Conservation (phyloP, 352 stramenopile genomes). For the Peronosclerospora sorghi region DNA sequence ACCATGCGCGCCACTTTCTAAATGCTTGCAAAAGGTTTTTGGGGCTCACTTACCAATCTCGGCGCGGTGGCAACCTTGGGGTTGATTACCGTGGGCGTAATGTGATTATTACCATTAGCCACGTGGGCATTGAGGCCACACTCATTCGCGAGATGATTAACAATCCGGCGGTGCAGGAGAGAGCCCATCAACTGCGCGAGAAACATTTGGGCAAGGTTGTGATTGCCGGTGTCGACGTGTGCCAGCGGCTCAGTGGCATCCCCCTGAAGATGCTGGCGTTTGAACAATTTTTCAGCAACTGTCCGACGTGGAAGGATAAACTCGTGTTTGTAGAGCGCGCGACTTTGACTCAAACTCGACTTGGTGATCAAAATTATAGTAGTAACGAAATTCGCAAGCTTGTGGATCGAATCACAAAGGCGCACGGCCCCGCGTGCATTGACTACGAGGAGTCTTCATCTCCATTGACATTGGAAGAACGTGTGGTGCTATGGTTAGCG, state of each 20-base stretch:
- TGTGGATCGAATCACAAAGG: slow-evolving; percentile 63
- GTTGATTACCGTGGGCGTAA: slow-evolving; percentile 92
- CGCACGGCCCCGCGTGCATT: slow-evolving; percentile 60
- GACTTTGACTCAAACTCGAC: slow-evolving; percentile 76
- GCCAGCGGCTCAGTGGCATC: slow-evolving; percentile 89
- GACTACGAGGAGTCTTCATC: slow-evolving; percentile 84
- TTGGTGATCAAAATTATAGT: slow-evolving; percentile 88
- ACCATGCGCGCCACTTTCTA: slow-evolving; percentile 96
- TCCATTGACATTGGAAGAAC: slow-evolving; percentile 79
- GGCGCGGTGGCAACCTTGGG: slow-evolving; percentile 89
- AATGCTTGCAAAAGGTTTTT: slow-evolving; percentile 96
- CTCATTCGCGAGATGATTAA: slow-evolving; percentile 43
- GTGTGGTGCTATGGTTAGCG: slow-evolving; percentile 90
- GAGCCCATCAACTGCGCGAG: slow-evolving; percentile 60
- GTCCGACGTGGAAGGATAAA: slow-evolving; percentile 88
- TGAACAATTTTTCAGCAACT: slow-evolving; percentile 93
- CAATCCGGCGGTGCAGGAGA: slow-evolving; percentile 67
- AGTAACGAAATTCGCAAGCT: slow-evolving; percentile 75
- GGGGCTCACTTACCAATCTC: slow-evolving; percentile 83
- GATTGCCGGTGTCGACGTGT: slow-evolving; percentile 89
- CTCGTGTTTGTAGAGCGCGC: slow-evolving; percentile 92
- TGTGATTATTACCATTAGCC: slow-evolving; percentile 95
- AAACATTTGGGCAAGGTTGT: slow-evolving; percentile 90
- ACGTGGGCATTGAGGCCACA: slow-evolving; percentile 93
- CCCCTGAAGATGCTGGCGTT: slow-evolving; percentile 93